These are phyloP conservation scores for Artemisia annua DNA, from an alignment of 129 eudicot species.

Conservation along the genomic window DNA sequence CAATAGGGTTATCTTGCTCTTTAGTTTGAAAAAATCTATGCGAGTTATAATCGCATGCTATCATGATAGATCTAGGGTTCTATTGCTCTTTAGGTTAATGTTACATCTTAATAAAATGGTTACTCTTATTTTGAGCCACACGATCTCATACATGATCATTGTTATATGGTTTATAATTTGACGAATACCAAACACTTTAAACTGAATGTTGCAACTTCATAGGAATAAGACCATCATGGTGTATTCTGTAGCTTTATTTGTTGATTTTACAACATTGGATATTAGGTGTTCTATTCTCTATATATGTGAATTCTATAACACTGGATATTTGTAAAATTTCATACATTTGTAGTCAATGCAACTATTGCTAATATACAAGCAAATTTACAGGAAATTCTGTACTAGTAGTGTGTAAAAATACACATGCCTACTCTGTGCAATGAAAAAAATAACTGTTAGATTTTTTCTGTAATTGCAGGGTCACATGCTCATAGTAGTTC, in stretches of 20 bases:
- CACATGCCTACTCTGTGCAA: neutral
- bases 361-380: neutral
- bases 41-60: too few species aligned
- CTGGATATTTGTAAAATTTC: too few species aligned
- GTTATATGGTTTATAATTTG: neutral
- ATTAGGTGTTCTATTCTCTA: neutral
- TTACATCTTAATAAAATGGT: too few species aligned
- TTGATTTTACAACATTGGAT: slow-evolving; percentile 7
- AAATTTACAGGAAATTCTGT: slow-evolving; percentile 1
- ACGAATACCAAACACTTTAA: neutral
- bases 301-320: too few species aligned
- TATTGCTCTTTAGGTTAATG: too few species aligned
- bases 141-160: too few species aligned
- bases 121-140: too few species aligned
- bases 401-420: neutral
- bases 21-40: too few species aligned
- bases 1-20: too few species aligned
- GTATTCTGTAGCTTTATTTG: neutral
- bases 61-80: too few species aligned
- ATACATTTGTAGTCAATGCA: neutral
- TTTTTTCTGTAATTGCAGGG: slow-evolving; percentile 48
- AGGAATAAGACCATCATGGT: neutral
- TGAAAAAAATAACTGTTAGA: slow-evolving; percentile 19
- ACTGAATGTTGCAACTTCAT: neutral
- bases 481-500: slow-evolving; percentile 85